Evolutionary conservation across 2,329 filamentous ascomycete species (phyloP), one percentile per base, ranked within the genome.

Genomic region (Sporothrix globosa): DNA sequence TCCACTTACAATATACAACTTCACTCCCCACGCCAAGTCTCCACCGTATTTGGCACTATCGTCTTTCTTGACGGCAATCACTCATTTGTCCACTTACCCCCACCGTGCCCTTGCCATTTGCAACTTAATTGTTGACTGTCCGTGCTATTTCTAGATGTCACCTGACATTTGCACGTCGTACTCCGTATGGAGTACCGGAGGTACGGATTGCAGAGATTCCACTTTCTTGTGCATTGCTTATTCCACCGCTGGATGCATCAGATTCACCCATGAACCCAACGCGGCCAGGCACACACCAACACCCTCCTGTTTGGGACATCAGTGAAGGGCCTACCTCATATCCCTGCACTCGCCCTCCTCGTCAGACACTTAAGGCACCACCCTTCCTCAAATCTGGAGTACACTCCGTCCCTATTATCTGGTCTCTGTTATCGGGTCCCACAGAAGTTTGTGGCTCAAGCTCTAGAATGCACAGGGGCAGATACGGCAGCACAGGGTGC

Each of bases 1-100:
- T n/a, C 3, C 61, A 17, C 24, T 50, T 14, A 54, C 39, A 27
- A 34, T 6, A 39, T 30, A 30, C 27, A 30, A 30, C 39, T 14
- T 50, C 48, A 27, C 65, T 67, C 65, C 50, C 65, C 65, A 27
- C 50, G 50, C 48, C 34, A n/a, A 1, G 30, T 21, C 65, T 34
- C 50, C 65, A 56, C 65, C 56, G 65, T 67, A 53, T 52, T 53
- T n/a, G 7, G 14, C 65, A 24, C 65, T 54, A 67, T 52, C 61
- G 39, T 65, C 17, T 34, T n/a, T 53, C 3, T 66, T 11, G 46
- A 66, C 61, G 63, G 24, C 61, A 50, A 6, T 48, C 48, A 17
- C 41, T 65, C 44, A 52, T 66, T 66, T 34, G 44, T 48, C 60
- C 61, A 66, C 41, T 50, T 34, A 27, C 24, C 61, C 61, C 24